These are phyloP conservation scores for Nakaseomyces uthaithaninus DNA, from an alignment of 1,139 yeast species.

Conservation along the genomic window DNA sequence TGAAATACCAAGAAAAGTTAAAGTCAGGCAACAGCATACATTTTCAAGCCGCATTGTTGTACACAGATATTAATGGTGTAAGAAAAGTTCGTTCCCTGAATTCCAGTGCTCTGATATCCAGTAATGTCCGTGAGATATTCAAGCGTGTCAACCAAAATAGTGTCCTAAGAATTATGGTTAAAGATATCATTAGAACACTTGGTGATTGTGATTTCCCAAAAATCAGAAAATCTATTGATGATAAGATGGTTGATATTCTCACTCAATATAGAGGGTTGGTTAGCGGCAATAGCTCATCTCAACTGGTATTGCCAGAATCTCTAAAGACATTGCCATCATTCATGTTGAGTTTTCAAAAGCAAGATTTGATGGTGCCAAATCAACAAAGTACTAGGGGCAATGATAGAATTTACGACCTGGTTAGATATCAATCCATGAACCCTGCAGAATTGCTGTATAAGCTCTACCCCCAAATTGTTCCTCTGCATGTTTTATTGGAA, in stretches of 20 bases:
- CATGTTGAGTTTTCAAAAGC: conserved; percentile 61
- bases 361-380: conserved; percentile 51
- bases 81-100: conserved; percentile 83
- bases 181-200: conserved; percentile 58
- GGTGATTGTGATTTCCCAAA: conserved; percentile 55
- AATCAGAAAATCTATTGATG: conserved; percentile 54
- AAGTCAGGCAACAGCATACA: conserved; percentile 70
- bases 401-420: conserved; percentile 51
- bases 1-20: conserved; percentile 71
- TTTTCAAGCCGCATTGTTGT: conserved; percentile 83
- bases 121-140: conserved; percentile 64
- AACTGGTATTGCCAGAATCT: conserved; percentile 75
- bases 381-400: conserved; percentile 44
- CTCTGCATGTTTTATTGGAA: conserved; percentile 52
- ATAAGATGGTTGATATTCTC: conserved; percentile 61
- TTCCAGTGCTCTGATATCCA: conserved; percentile 72
- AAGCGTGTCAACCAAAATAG: conserved; percentile 83
- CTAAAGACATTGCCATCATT: conserved; percentile 65
- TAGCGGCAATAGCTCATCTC: conserved; percentile 43
- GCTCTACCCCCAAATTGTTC: conserved; percentile 75
- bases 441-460: conserved; percentile 53
- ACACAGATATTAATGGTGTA: conserved; percentile 67
- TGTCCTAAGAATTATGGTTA: conserved; percentile 58
- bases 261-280: conserved; percentile 65
- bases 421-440: conserved; percentile 48